Evolutionary conservation across 2,329 filamentous ascomycete species (phyloP).

Genomic region (Apiospora marii): DNA sequence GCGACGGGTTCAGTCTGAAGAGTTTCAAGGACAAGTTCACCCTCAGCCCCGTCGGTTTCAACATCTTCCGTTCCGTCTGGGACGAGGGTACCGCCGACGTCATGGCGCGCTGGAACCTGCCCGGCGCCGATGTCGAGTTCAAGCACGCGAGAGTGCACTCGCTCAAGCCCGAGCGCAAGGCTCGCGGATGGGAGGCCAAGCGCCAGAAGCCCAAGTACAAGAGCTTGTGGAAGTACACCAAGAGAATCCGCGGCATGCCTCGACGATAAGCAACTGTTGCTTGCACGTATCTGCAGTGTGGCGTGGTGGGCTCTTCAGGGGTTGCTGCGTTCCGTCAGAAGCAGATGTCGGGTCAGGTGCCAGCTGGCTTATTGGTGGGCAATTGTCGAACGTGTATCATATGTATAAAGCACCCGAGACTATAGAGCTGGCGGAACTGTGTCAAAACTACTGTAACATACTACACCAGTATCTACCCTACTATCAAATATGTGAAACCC

Average conservation of each 20-base stretch:
- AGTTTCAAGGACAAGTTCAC: slow-evolving; percentile 75
- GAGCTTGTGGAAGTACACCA: slow-evolving; percentile 70
- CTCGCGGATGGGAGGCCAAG: slow-evolving; percentile 72
- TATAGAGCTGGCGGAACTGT: slow-evolving; percentile 25
- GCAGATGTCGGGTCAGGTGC: background rate
- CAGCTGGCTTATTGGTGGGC: background rate
- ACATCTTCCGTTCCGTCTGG: slow-evolving; percentile 88
- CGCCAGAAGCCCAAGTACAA: slow-evolving; percentile 70
- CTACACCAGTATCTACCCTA: background rate
- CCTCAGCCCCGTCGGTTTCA: slow-evolving; percentile 79
- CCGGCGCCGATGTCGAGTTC: slow-evolving; percentile 84
- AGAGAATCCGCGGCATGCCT: slow-evolving; percentile 54
- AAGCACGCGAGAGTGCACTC: slow-evolving; percentile 79
- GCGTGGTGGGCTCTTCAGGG: background rate
- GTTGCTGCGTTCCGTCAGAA: background rate
- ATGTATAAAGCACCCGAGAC: slow-evolving; percentile 28
- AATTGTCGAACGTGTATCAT: slow-evolving; percentile 27
- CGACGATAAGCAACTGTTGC: slow-evolving; percentile 16
- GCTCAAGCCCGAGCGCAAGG: slow-evolving; percentile 67
- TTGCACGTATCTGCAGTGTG: background rate
- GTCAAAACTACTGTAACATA: slow-evolving; percentile 23
- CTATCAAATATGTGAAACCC: slow-evolving; percentile 11
- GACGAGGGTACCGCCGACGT: slow-evolving; percentile 87
- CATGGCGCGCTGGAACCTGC: slow-evolving; percentile 82
- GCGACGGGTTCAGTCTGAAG: slow-evolving; percentile 78